A percentile compares a stretch with the other conserved stretches of the same genome.
These are phyloP conservation scores for Citrus mangshanensis DNA, from an alignment of 345 rosid species.

Conservation along the genomic window DNA sequence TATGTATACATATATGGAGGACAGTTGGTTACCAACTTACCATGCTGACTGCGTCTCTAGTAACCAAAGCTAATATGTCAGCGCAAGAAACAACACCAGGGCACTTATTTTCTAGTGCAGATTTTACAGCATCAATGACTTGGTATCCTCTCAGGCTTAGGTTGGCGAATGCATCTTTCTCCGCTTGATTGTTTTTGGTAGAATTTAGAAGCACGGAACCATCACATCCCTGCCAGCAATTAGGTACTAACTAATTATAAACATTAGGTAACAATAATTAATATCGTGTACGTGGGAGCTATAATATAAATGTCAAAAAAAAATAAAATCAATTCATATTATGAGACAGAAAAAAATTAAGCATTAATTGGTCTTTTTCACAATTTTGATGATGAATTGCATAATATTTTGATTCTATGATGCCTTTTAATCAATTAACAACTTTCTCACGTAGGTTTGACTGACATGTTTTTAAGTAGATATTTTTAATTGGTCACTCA, in stretches of 20 bases:
- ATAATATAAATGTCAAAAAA: too few relatives aligned
- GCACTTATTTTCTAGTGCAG: conserved; percentile 27
- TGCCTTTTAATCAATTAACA: too few relatives aligned
- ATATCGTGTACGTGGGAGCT: too few relatives aligned
- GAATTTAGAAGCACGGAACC: conserved; percentile 47
- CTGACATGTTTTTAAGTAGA: too few relatives aligned
- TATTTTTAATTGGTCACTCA: too few relatives aligned
- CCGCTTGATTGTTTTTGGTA: conserved; percentile 30
- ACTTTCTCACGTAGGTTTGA: too few relatives aligned
- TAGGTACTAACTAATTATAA: neutral
- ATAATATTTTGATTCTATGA: too few relatives aligned
- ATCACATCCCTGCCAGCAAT: conserved; percentile 46
- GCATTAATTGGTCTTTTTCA: too few relatives aligned
- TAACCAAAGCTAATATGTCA: conserved; percentile 27
- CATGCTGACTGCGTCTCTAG: conserved; percentile 39
- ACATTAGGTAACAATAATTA: neutral
- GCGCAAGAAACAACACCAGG: conserved; percentile 38
- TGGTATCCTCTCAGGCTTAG: conserved; percentile 42
- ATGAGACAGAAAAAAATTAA: too few relatives aligned
- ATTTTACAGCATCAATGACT: conserved; percentile 47
- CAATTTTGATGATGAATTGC: too few relatives aligned
- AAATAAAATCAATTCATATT: too few relatives aligned
- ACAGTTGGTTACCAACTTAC: conserved; percentile 10
- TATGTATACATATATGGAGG: too few relatives aligned
- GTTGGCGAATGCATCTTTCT: conserved; percentile 43